Evolutionary conservation across 495 filamentous ascomycete species (phyloP), one percentile per base, ranked within the genome.

Genomic region (Tuber magnatum): DNA sequence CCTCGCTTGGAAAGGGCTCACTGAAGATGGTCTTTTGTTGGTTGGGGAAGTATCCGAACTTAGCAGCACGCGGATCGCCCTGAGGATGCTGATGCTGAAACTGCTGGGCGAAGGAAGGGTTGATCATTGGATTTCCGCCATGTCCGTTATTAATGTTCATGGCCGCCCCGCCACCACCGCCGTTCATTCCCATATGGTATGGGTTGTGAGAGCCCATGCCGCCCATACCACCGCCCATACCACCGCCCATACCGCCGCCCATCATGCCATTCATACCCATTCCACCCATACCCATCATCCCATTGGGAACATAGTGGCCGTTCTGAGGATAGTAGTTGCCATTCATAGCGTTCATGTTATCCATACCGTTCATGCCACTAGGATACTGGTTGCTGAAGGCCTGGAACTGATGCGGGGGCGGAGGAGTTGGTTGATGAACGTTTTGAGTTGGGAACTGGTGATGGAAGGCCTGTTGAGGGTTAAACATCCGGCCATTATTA

Each of bases 11-110:
- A 75, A 86, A 86, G 8, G 89, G 88, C 32, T 87, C 87, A 48
- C 85, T 86, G 77, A 91, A 92, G 40, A 87, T 84, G 14, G 88
- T 90, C 72, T 90, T 88, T 84, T 95, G 91, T 83, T 95, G 89
- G 80, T 92, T 91, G 38, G 89, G 87, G 79, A 92, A 92, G 70
- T 84, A 83, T 42, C 85, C 84, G 42, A 77, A 82, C 46, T 80
- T 80, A 43, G 78, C 79, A 28, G 75, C 73, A 41, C 78, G 77
- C 41, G 78, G 73, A 22, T 77, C 77, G 74, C 83, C 79, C n/a
- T 76, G 73, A 2, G 73, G 77, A 46, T 80, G 79, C 43, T 77
- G 78, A 75, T 77, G 78, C 82, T 80, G 73, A 81, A 80, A 65
- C 75, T 84, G 77, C 28, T 78, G 72, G 70, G 73, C 72, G 65